A percentile compares a stretch with the other conserved stretches of the same genome.
Conservation (phyloP, 75 land plant species). For the Selaginella tamariscina region DNA sequence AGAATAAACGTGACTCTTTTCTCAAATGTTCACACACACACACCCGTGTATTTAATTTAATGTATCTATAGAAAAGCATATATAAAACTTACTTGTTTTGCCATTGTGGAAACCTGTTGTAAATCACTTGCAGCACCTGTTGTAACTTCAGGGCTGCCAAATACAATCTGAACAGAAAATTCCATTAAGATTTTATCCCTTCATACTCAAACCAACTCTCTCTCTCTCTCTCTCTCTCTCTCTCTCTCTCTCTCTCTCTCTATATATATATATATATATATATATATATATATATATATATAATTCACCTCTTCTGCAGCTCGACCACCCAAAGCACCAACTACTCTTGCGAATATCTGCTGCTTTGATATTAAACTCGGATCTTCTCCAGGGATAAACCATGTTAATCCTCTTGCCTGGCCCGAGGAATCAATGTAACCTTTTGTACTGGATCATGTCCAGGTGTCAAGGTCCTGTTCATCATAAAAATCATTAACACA, state of each 20-base stretch:
- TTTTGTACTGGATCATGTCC: constrained; percentile 12
- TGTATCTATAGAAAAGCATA: no score
- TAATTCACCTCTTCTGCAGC: constrained; percentile 12
- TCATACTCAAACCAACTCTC: no score
- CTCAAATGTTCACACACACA: no score
- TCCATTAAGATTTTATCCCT: no score
- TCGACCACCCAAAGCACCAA: constrained; percentile 6
- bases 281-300: no score
- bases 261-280: no score
- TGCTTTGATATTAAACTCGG: constrained; percentile 11
- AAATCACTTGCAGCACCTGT: constrained; percentile 12
- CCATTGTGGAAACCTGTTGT: constrained; percentile 8
- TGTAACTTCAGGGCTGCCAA: constrained; percentile 4
- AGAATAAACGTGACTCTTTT: no score
- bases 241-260: no score
- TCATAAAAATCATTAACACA: not conserved
- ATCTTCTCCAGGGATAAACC: constrained; percentile 10
- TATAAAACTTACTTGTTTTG: constrained; percentile 6
- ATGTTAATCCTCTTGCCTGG: constrained; percentile 2
- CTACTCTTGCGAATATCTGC: constrained; percentile 11
- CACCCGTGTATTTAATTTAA: no score
- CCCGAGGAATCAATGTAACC: constrained; percentile 6
- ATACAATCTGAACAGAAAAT: no score
- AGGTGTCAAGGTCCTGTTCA: constrained; percentile 2
- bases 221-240: no score